These are phyloP conservation scores for Xylariaceae sp. DNA, from an alignment of 2,329 filamentous ascomycete species.

Conservation along the genomic window DNA sequence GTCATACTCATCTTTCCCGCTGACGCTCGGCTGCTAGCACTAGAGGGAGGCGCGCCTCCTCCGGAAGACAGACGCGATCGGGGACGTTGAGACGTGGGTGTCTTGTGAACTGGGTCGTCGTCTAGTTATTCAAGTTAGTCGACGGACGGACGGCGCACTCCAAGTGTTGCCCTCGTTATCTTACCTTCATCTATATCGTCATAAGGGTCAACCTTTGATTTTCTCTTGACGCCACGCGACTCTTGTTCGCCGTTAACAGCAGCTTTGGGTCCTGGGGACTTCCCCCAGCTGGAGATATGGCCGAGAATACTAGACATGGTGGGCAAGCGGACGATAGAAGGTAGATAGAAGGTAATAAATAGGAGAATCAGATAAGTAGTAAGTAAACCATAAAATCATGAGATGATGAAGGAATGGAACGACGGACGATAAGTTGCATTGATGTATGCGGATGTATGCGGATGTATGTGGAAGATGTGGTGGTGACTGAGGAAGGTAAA, in stretches of 20 bases:
- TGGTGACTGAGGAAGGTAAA: too few relatives aligned
- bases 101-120: slow-evolving; percentile 24
- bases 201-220: slow-evolving; percentile 33
- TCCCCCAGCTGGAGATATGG: slow-evolving; percentile 1
- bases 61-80: slow-evolving; percentile 28
- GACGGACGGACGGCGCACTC: too few relatives aligned
- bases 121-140: slow-evolving; percentile 21
- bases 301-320: slow-evolving; percentile 12
- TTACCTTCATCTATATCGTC: slow-evolving; percentile 33
- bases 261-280: slow-evolving; percentile 16
- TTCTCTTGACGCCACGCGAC: slow-evolving; percentile 32
- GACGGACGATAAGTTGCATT: too few relatives aligned
- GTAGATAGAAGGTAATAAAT: not conserved
- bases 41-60: slow-evolving; percentile 25
- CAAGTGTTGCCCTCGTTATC: slow-evolving; percentile 1
- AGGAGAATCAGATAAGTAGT: too few relatives aligned
- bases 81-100: slow-evolving; percentile 23
- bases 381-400: too few relatives aligned
- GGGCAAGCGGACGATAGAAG: not conserved
- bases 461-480: too few relatives aligned
- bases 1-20: slow-evolving; percentile 23
- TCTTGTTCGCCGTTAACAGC: slow-evolving; percentile 18
- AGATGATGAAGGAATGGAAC: too few relatives aligned
- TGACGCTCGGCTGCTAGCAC: slow-evolving; percentile 20
- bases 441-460: too few relatives aligned